Base-by-base conservation (phyloP, 495 filamentous ascomycete species). In the Entonaema liquescens region DNA sequence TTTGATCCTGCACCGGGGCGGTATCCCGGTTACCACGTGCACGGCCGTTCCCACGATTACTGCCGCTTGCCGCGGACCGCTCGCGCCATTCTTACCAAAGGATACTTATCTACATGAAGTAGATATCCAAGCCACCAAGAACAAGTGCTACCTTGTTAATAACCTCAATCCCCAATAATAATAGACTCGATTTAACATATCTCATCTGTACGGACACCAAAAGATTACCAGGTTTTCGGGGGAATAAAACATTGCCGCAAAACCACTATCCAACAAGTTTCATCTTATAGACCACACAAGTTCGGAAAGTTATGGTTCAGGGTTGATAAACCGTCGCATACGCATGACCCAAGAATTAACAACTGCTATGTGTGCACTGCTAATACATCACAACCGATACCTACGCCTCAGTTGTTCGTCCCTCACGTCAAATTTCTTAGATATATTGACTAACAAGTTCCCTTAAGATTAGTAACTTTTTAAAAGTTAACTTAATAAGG, bases 11-110 rank as follows among this genome's bases (percentile, higher is more conserved):
- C 33, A 35, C 33, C 26, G 54, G 59, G 59, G 15, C 42, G 25
- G 55, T 19, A 54, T 8, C 42, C 53, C 42, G 0, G 59, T 23
- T 59, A 33, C 59, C 67, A 69, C 60, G 67, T 64, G 67, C 58
- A 38, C 13, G 47, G 40, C 23, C 25, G 57, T 57, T 26, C 26
- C 28, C 33, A 29, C 36, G 17, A 50, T 57, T 40, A 26, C 38
- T 44, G 44, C 49, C 23, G 4, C 35, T 28, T 44, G 44, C 49
- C 23, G 4, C 35, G 15, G 52, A 26, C 13, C n/a, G 53, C 35
- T 12, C 35, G 29, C 19, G 26, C 56, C 35, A 2, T 23, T 13
- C 38, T 15, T 25, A 59, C 44, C 23, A 28, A 42, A 59, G 7
- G 7, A 28, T 13, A 13, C 26, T 42, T 33, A 1, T 3, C 15